These are phyloP conservation scores for Coprinopsis marcescibilis DNA, from an alignment of 768 basidiomycete genomes.

Conservation along the genomic window DNA sequence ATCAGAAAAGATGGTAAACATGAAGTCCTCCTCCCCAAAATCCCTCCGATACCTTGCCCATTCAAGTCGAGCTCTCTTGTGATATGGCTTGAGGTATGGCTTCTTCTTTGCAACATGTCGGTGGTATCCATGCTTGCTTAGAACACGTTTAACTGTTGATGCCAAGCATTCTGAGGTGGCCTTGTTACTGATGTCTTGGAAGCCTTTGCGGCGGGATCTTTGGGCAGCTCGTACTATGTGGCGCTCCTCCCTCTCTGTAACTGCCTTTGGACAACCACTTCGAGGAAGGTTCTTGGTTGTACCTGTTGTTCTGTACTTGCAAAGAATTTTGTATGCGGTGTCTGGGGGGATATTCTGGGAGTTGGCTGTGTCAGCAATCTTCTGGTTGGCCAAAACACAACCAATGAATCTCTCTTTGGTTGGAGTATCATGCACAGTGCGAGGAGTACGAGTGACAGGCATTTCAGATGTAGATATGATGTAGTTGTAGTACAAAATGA, in stretches of 20 bases:
- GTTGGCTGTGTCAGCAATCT: background rate
- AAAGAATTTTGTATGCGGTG: slow-evolving; percentile 8
- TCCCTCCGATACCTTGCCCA: slow-evolving; percentile 14
- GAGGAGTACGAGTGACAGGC: too few relatives aligned
- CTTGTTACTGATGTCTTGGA: background rate
- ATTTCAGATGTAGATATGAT: too few relatives aligned
- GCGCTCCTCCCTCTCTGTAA: background rate
- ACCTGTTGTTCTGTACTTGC: slow-evolving; percentile 13
- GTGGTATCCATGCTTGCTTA: slow-evolving; percentile 12
- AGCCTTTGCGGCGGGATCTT: background rate
- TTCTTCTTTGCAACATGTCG: slow-evolving; percentile 15
- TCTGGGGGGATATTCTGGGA: too few relatives aligned
- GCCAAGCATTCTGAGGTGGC: background rate
- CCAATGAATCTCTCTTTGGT: background rate
- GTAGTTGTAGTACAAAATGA: too few relatives aligned
- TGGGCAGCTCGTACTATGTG: background rate
- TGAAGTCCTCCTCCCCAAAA: slow-evolving; percentile 12
- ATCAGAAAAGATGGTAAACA: slow-evolving; percentile 20
- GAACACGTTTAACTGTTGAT: background rate
- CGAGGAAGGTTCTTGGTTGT: slow-evolving; percentile 14
- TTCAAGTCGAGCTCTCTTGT: slow-evolving; percentile 11
- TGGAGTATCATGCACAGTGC: too few relatives aligned
- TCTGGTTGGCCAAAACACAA: background rate
- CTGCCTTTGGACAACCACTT: slow-evolving; percentile 11
- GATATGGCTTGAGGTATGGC: slow-evolving; percentile 13